Base-by-base conservation (phyloP, 495 filamentous ascomycete species). In the Lasiosphaeria hispida region DNA sequence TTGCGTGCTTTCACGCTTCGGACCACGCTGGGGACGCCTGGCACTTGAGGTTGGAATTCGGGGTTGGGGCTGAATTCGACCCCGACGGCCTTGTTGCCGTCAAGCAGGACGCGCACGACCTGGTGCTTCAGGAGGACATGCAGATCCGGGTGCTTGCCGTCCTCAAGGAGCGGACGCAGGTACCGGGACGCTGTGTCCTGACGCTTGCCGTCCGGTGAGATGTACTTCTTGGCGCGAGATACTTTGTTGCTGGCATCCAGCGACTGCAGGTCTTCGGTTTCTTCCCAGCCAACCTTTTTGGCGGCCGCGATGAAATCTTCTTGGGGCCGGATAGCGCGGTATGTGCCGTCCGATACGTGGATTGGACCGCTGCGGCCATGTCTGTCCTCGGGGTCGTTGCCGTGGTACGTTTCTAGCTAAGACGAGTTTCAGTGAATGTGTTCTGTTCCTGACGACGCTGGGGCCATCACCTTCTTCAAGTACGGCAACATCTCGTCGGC, bases 311-410 rank as follows among this genome's bases (percentile, higher is more conserved):
- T 56, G 63, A 81, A 74, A 15, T 78, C 73, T 2, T 77, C 69
- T 41, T 79, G 71, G 23, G 67, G 55, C 0, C 58, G 35, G 14
- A 58, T 65, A 4, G 63, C 38, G 6, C 67, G 55, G 51, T 70
- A 72, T 0, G 67, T 63, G 23, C 81, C 78, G n/a, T 64, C 56
- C 4, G 75, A 77, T 18, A 84, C 67, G 10, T 74, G 65, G 23
- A 84, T 67, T 1, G 80, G 80, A 0, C 82, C 83, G 9, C 65
- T 58, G 44, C 66, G 69, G 33, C 82, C 81, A 58, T 85, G 82
- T 7, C 59, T 15, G 7, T 6, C 36, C 4, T 48, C 49, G 6
- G 23, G 10, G 37, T 69, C 60, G 2, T 68, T 45, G 7, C 72
- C 75, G 50, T 79, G 72, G 58, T 77, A 81, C 1, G 74, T 80